These are phyloP conservation scores for Wickerhamomyces tratensis DNA, from an alignment of 805 yeast genomes.

Conservation along the genomic window DNA sequence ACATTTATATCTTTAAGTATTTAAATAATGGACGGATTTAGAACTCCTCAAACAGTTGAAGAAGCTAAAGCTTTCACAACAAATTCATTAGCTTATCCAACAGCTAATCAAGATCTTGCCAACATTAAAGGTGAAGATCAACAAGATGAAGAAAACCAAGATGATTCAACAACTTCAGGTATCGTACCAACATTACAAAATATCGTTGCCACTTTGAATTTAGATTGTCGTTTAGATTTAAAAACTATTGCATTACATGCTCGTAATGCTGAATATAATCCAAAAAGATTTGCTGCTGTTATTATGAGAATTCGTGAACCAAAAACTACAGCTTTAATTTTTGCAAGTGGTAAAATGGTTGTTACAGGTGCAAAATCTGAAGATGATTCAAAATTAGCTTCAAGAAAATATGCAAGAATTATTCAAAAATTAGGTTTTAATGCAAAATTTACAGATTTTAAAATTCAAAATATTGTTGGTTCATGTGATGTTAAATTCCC, in stretches of 20 bases:
- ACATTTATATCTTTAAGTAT: too few relatives aligned
- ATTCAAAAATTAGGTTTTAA: conserved; percentile 96
- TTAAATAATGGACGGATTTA: conserved; percentile 15
- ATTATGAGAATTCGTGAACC: conserved; percentile 99
- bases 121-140: conserved; percentile 11
- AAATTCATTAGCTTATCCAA: conserved; percentile 18
- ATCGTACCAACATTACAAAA: conserved; percentile 91
- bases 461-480: conserved; percentile 96
- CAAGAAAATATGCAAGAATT: conserved; percentile 95
- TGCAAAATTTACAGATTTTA: conserved; percentile 96
- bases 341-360: conserved; percentile 99
- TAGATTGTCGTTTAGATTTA: conserved; percentile 91
- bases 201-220: conserved; percentile 95
- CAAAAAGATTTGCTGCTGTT: conserved; percentile 98
- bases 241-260: conserved; percentile 98
- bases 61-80: conserved; percentile 20
- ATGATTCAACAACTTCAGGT: conserved; percentile 79
- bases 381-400: conserved; percentile 96
- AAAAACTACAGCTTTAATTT: conserved; percentile 93
- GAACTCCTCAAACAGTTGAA: conserved; percentile 19
- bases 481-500: conserved; percentile 99
- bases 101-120: conserved; percentile 17
- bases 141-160: conserved; percentile 20
- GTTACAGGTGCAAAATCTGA: conserved; percentile 99
- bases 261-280: conserved; percentile 97